Evolutionary conservation across 108 stramenopile species (phyloP).

Genomic region (Nitzschia palea): DNA sequence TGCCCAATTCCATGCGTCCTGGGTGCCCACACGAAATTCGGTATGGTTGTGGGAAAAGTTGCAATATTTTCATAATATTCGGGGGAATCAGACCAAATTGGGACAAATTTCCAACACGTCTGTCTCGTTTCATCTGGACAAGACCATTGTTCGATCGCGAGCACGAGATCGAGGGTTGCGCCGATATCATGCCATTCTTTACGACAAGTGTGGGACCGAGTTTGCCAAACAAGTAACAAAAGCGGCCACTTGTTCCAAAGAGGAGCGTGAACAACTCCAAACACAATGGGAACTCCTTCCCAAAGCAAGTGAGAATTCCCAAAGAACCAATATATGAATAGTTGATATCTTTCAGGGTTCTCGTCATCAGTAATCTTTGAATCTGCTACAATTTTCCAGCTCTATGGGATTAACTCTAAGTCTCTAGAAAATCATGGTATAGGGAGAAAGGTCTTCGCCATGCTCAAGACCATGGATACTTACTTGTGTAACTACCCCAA

Average conservation of each 20-base stretch:
- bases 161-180: conserved; percentile 24
- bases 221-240: not conserved
- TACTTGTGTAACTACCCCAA: too few relatives aligned
- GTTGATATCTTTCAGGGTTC: too few relatives aligned
- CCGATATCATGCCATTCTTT: conserved; percentile 40
- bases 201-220: conserved; percentile 15
- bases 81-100: conserved; percentile 17
- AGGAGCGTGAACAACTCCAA: not conserved
- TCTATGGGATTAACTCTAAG: too few relatives aligned
- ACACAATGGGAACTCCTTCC: conserved; percentile 3
- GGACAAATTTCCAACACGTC: conserved; percentile 23
- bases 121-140: conserved; percentile 23
- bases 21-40: conserved; percentile 5
- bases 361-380: too few relatives aligned
- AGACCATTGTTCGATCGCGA: conserved; percentile 1
- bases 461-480: too few relatives aligned
- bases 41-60: conserved; percentile 20
- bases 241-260: conserved; percentile 16
- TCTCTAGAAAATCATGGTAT: too few relatives aligned
- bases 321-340: too few relatives aligned
- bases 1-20: conserved; percentile 29
- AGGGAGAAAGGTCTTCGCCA: too few relatives aligned
- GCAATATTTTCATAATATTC: conserved; percentile 20
- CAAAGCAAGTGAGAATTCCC: not conserved
- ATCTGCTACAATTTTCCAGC: too few relatives aligned